Evolutionary conservation across 805 yeast genomes (phyloP), one percentile per base, ranked within the genome.

Genomic region (Saccharomycodes ludwigii): DNA sequence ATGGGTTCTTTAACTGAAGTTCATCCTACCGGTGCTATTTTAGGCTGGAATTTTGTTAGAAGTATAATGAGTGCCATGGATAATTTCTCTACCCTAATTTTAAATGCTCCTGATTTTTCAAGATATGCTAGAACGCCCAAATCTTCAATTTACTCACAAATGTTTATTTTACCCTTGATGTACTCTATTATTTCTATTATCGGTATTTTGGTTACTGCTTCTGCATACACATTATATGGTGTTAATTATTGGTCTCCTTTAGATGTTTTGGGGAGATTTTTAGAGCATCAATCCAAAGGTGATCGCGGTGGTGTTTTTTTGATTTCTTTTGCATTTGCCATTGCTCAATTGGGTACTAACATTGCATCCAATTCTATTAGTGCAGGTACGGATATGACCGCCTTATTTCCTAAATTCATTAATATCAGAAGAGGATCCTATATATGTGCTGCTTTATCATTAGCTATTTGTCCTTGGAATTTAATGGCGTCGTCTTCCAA

Each of bases 91-190:
- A 79, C 95, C n/a, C 66, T 84, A 46, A 79, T 85, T 47, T 69
- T 79, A 33, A 84, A 84, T 57, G 81, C 91, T 11, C 93, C 95
- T 2, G 95, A 84, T 61, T 84, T 84, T 55, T 68, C 94, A 17
- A 71, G 95, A 54, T 77, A 83, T 58, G 79, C 94, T 7, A 68
- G 64, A 40, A 73, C 71, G 15, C 63, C 67, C 31, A 52, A 44
- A 26, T 59, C 71, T 14, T 65, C 76, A 3, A 46, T 61, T n/a
- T 61, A 65, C 53, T 66, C 83, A 2, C 84, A 76, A 52, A 47
- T 65, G 27, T 46, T 78, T 24, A 63, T 88, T 2, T 72, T 85
- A 39, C 94, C 95, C 21, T 37, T 79, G 14, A 70, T 82, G 44
- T 84, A 82, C 56, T 77, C 85, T 4, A 46, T 83, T 36, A 84